A percentile compares a stretch with the other conserved stretches of the same genome.
Evolutionary conservation across 176 grass and related monocot species (phyloP).

Genomic region (Lolium multiflorum): DNA sequence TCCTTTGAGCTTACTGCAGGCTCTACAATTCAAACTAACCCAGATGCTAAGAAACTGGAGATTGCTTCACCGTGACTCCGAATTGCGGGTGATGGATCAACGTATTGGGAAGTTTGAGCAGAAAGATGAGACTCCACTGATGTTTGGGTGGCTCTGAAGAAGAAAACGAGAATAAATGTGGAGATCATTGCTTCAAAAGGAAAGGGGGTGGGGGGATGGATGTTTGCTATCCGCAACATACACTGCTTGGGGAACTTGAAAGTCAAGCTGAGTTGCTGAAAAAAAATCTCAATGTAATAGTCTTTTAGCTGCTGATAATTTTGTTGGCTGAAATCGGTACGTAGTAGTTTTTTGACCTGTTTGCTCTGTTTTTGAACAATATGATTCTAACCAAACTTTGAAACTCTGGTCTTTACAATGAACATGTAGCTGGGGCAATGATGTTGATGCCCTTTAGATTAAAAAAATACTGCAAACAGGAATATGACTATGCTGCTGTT

Average conservation of each 20-base stretch:
- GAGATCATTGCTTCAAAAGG: background rate
- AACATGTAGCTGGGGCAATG: background rate
- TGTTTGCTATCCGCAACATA: background rate
- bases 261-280: slow-evolving; percentile 1
- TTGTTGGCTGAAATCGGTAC: background rate
- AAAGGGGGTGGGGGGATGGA: background rate
- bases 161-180: background rate
- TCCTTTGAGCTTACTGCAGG: slow-evolving; percentile 1
- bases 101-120: slow-evolving; percentile 8
- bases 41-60: slow-evolving; percentile 24
- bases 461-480: background rate
- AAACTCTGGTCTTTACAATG: background rate
- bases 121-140: slow-evolving; percentile 3
- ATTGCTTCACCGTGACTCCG: background rate
- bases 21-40: slow-evolving; percentile 20
- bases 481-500: background rate
- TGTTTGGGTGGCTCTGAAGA: slow-evolving; percentile 28
- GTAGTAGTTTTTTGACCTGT: background rate
- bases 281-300: background rate
- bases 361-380: background rate
- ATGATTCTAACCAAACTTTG: background rate
- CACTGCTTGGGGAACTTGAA: background rate
- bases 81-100: background rate
- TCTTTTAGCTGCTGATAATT: slow-evolving; percentile 11
- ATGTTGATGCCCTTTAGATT: background rate